These are phyloP conservation scores for Penicillium silybi DNA, from an alignment of 495 filamentous ascomycete species.

Conservation along the genomic window DNA sequence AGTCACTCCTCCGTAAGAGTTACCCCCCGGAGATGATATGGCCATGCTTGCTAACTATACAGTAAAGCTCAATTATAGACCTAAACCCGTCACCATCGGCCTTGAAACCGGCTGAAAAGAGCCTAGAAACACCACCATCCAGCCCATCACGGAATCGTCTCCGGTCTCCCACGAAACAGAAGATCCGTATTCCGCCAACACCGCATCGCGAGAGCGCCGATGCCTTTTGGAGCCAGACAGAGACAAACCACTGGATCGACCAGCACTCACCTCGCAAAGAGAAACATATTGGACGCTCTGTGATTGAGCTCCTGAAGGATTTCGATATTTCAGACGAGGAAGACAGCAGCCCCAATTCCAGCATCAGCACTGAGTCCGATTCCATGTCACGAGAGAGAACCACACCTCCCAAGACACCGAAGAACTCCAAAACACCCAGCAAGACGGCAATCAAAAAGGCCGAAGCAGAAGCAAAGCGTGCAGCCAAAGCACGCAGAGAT, in stretches of 20 bases:
- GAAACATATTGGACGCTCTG: conserved; percentile 7
- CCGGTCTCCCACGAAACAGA: conserved; percentile 51
- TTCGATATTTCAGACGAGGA: conserved; percentile 30
- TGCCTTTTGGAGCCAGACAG: conserved; percentile 74
- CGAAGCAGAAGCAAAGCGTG: conserved; percentile 37
- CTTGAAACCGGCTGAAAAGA: conserved; percentile 11
- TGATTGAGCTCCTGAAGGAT: conserved; percentile 28
- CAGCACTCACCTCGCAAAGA: conserved; percentile 66
- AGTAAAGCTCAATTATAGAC: conserved; percentile 13
- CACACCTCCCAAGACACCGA: conserved; percentile 2
- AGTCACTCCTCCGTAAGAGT: conserved; percentile 22
- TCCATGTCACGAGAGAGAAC: conserved; percentile 5
- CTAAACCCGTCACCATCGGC: conserved; percentile 21
- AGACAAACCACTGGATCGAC: conserved; percentile 80
- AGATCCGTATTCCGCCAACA: conserved; percentile 45
- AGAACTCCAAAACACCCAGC: conserved; percentile 33
- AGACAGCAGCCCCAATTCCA: conserved; percentile 9
- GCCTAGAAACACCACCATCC: conserved; percentile 38
- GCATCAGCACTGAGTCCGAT: conserved; percentile 6
- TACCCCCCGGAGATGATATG: not conserved
- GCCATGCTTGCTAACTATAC: conserved; percentile 5
- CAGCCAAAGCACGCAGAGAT: conserved; percentile 47
- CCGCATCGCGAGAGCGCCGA: conserved; percentile 66
- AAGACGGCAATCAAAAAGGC: conserved; percentile 45
- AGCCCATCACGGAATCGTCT: conserved; percentile 43